Conservation (phyloP, 2,329 filamentous ascomycete genomes). For the Orbilia brochopaga region DNA sequence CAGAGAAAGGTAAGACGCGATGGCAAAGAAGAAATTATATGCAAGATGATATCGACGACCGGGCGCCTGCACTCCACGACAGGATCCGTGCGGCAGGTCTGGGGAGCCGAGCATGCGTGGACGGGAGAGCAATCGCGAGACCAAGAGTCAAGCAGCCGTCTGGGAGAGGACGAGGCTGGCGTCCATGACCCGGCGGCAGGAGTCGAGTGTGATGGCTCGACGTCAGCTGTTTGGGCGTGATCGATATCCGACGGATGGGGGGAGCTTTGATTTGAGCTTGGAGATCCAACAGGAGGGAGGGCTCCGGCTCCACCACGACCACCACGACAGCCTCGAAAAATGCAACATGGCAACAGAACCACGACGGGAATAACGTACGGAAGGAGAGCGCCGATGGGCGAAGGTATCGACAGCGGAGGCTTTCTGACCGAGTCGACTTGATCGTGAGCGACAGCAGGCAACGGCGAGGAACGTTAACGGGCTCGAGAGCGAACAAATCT, state of each 20-base stretch:
- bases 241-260: constrained; percentile 8
- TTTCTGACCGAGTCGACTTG: not conserved
- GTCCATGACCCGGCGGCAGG: constrained; percentile 1
- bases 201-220: constrained; percentile 6
- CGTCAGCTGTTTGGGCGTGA: constrained; percentile 10
- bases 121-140: not conserved
- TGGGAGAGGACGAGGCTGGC: not conserved
- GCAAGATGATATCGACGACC: not conserved
- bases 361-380: constrained; percentile 37
- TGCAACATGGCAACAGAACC: constrained; percentile 38
- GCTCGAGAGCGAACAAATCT: constrained; percentile 13
- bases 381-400: constrained; percentile 37
- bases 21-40: constrained; percentile 37
- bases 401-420: constrained; percentile 13
- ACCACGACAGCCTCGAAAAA: constrained; percentile 15
- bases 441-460: constrained; percentile 30
- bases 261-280: not conserved
- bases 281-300: constrained; percentile 29
- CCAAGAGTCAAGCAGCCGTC: constrained; percentile 31
- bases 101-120: no score
- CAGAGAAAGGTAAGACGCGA: not conserved
- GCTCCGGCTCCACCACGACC: constrained; percentile 5
- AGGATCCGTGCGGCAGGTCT: not conserved
- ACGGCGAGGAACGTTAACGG: not conserved
- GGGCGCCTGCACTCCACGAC: not conserved